These are phyloP conservation scores for Gossypium herbaceum DNA, from an alignment of 345 rosid genomes.

Conservation along the genomic window DNA sequence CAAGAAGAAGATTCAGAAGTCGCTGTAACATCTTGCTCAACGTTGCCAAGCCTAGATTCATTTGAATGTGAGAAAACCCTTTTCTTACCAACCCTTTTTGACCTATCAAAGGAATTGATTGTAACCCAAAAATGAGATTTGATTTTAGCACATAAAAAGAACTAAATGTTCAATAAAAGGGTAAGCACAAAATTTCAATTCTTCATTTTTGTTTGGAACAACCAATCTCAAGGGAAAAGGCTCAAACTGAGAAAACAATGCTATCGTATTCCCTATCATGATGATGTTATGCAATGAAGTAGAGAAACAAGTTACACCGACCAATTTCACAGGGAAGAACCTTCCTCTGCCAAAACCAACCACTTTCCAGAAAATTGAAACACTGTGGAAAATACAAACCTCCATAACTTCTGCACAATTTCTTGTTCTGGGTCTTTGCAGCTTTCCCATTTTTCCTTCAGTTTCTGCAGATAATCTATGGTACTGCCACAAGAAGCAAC, in stretches of 20 bases:
- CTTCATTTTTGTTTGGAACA: constrained; percentile 8
- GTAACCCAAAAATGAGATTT: background rate
- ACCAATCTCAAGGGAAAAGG: background rate
- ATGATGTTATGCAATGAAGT: background rate
- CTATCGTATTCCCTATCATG: background rate
- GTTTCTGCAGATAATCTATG: constrained; percentile 57
- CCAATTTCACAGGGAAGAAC: background rate
- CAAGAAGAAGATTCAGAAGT: constrained; percentile 77
- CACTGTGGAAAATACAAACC: constrained; percentile 44
- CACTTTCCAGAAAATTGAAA: constrained; percentile 4
- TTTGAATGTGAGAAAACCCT: constrained; percentile 32
- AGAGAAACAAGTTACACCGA: background rate
- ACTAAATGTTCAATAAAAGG: constrained; percentile 10
- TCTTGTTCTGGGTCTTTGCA: constrained; percentile 68
- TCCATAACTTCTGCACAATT: constrained; percentile 45
- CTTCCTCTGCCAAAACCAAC: constrained; percentile 5
- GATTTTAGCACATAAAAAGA: constrained; percentile 2
- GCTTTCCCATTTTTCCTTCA: constrained; percentile 77
- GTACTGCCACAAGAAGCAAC: constrained; percentile 54
- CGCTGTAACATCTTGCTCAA: constrained; percentile 45
- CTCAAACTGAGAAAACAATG: background rate
- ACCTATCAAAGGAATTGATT: constrained; percentile 22
- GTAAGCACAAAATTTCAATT: background rate
- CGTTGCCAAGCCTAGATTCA: constrained; percentile 33
- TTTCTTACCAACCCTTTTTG: constrained; percentile 41